A percentile compares a stretch with the other conserved stretches of the same genome.
Evolutionary conservation across 1,139 yeast species (phyloP).

Genomic region (Nadsonia starkeyi-henricii): DNA sequence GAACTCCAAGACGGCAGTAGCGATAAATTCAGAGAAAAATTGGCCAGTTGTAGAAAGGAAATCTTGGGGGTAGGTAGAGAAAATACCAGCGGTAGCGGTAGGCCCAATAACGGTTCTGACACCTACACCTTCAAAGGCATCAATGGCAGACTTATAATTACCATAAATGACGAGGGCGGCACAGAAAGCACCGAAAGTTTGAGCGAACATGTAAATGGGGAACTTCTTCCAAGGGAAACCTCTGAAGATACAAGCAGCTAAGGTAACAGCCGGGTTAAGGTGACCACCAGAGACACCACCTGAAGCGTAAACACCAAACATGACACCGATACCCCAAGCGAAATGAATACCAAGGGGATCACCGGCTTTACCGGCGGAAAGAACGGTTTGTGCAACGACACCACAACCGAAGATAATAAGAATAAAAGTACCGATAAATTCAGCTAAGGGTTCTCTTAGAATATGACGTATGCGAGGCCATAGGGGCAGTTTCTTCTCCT

Average conservation of each 20-base stretch:
- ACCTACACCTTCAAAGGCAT: conserved; percentile 18
- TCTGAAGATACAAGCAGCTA: conserved; percentile 19
- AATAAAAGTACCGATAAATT: conserved; percentile 34
- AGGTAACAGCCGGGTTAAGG: conserved; percentile 22
- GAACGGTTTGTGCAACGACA: conserved; percentile 30
- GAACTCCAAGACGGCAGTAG: conserved; percentile 30
- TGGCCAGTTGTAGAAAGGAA: conserved; percentile 32
- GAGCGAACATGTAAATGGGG: conserved; percentile 18
- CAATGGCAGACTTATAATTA: conserved; percentile 18
- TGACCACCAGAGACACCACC: conserved; percentile 25
- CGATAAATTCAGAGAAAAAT: conserved; percentile 32
- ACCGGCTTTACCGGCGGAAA: conserved; percentile 27
- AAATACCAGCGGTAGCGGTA: conserved; percentile 27
- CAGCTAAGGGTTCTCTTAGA: conserved; percentile 26
- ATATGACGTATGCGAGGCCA: conserved; percentile 15
- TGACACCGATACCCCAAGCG: conserved; percentile 40
- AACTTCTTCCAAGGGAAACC: conserved; percentile 21
- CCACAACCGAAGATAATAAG: conserved; percentile 34
- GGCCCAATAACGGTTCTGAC: conserved; percentile 18
- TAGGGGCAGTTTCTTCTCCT: conserved; percentile 6
- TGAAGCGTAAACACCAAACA: conserved; percentile 28
- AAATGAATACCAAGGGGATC: conserved; percentile 29
- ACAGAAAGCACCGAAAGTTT: conserved; percentile 18
- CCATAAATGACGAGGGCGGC: conserved; percentile 21
- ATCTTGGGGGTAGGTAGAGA: conserved; percentile 33